A percentile compares a stretch with the other conserved stretches of the same genome.
phyloP scores from a whole-genome alignment of 768 basidiomycete species.

The Steccherinum ochraceum region DNA sequence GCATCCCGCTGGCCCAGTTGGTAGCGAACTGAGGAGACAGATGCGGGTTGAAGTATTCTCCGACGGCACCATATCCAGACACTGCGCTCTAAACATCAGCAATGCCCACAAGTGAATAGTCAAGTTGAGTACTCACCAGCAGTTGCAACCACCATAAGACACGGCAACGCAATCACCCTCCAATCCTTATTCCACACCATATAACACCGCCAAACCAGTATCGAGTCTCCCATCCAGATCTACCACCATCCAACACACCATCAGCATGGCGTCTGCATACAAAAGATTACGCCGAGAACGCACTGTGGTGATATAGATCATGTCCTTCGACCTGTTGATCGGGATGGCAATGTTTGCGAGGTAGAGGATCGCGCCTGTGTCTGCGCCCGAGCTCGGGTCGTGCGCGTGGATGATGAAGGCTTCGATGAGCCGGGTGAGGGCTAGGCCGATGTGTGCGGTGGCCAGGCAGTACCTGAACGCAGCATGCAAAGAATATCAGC shows the following conservation, averaged over 20 bases:
- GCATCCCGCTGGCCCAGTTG: conserved; percentile 6
- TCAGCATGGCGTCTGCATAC: not conserved
- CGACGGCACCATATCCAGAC: conserved; percentile 5
- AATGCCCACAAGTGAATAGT: not conserved
- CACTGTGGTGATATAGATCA: conserved; percentile 12
- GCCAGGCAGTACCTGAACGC: conserved; percentile 5
- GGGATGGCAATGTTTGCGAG: conserved; percentile 8
- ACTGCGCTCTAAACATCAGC: not conserved
- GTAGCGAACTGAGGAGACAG: not conserved
- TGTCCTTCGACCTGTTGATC: conserved; percentile 11
- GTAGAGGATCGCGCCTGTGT: conserved; percentile 1
- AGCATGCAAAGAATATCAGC: not conserved
- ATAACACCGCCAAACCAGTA: conserved; percentile 9
- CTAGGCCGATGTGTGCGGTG: conserved; percentile 9
- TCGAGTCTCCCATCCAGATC: conserved; percentile 7
- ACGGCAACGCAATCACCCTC: conserved; percentile 1
- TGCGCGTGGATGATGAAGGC: conserved; percentile 8
- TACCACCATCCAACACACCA: no score
- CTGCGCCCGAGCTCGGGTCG: not conserved
- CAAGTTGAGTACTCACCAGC: not conserved
- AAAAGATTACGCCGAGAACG: not conserved
- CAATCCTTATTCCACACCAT: conserved; percentile 5
- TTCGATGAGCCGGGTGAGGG: conserved; percentile 7
- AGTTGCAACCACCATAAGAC: conserved; percentile 1
- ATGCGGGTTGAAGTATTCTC: conserved; percentile 3